phyloP scores from a whole-genome alignment of 768 basidiomycete genomes.

The Hortiboletus campestris region DNA sequence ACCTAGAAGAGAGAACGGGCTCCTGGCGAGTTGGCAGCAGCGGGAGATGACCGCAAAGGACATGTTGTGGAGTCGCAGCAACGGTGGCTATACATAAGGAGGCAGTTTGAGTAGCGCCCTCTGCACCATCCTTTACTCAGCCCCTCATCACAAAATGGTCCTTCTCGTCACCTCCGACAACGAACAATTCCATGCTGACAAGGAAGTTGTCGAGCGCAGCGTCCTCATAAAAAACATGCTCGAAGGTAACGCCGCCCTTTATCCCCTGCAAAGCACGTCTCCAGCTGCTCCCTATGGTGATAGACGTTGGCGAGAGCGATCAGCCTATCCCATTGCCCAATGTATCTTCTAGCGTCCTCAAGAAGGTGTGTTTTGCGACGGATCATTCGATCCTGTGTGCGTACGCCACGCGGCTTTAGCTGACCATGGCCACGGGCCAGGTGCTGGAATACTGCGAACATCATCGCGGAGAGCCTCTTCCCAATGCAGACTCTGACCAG shows the following conservation, averaged over 20 bases:
- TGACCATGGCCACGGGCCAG: slow-evolving; percentile 39
- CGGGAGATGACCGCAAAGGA: slow-evolving; percentile 40
- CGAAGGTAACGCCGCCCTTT: slow-evolving; percentile 59
- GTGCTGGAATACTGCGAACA: slow-evolving; percentile 99
- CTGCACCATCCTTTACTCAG: slow-evolving; percentile 2
- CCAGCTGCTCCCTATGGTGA: slow-evolving; percentile 1
- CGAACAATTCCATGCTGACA: slow-evolving; percentile 91
- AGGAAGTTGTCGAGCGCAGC: slow-evolving; percentile 91
- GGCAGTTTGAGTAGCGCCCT: not conserved
- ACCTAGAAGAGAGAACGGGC: slow-evolving; percentile 53
- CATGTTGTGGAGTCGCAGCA: slow-evolving; percentile 11
- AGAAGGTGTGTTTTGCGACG: slow-evolving; percentile 59
- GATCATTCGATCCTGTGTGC: not conserved
- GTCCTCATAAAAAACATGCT: slow-evolving; percentile 99
- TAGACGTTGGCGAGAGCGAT: slow-evolving; percentile 93
- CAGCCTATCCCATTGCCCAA: slow-evolving; percentile 94
- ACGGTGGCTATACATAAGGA: slow-evolving; percentile 14
- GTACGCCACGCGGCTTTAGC: not conserved
- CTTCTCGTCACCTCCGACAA: slow-evolving; percentile 93
- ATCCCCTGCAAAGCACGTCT: not conserved
- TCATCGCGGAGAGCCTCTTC: slow-evolving; percentile 96
- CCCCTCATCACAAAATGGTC: slow-evolving; percentile 53
- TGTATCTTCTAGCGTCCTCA: slow-evolving; percentile 87
- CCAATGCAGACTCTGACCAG: slow-evolving; percentile 75
- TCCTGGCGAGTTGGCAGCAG: slow-evolving; percentile 35